A percentile compares a stretch with the other conserved stretches of the same genome.
Evolutionary conservation across 2,329 filamentous ascomycete genomes (phyloP).

Genomic region (Colletotrichum sp.): DNA sequence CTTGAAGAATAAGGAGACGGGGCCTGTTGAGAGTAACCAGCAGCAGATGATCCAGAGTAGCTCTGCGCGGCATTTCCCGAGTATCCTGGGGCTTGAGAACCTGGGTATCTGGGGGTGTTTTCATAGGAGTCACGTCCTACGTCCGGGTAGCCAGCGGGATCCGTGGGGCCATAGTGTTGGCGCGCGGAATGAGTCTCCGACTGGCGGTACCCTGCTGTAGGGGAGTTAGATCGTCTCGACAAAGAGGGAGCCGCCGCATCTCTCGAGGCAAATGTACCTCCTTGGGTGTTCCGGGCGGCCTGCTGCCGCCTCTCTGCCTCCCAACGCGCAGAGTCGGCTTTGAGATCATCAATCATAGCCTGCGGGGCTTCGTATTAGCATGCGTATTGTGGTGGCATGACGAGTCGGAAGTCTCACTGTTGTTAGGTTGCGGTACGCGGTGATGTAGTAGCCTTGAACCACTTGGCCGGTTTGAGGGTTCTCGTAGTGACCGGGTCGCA

Average conservation of each 20-base stretch:
- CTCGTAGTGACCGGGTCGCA: conserved; percentile 76
- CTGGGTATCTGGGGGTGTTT: conserved; percentile 53
- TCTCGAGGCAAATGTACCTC: conserved; percentile 64
- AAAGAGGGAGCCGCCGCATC: conserved; percentile 47
- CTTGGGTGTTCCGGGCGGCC: conserved; percentile 56
- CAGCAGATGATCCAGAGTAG: conserved; percentile 5
- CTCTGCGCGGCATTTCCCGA: conserved; percentile 44
- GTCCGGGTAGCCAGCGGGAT: conserved; percentile 33
- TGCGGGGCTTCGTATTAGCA: conserved; percentile 30
- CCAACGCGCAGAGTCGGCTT: conserved; percentile 67
- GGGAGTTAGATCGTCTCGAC: conserved; percentile 64
- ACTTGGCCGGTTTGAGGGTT: conserved; percentile 63
- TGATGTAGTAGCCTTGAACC: conserved; percentile 78
- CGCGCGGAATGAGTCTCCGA: conserved; percentile 53
- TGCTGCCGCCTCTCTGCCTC: conserved; percentile 64
- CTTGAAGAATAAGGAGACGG: conserved; percentile 8
- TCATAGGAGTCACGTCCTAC: conserved; percentile 44
- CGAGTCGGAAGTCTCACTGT: conserved; percentile 59
- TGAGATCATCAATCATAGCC: conserved; percentile 69
- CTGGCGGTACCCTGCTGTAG: conserved; percentile 62
- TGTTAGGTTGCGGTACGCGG: conserved; percentile 79
- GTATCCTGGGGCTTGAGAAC: conserved; percentile 54
- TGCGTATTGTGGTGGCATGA: background rate
- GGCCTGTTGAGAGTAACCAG: conserved; percentile 17
- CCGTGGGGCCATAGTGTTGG: conserved; percentile 51